A percentile compares a stretch with the other conserved stretches of the same genome.
phyloP scores from a whole-genome alignment of 2,329 filamentous ascomycete species.

The Zasmidium angulare region DNA sequence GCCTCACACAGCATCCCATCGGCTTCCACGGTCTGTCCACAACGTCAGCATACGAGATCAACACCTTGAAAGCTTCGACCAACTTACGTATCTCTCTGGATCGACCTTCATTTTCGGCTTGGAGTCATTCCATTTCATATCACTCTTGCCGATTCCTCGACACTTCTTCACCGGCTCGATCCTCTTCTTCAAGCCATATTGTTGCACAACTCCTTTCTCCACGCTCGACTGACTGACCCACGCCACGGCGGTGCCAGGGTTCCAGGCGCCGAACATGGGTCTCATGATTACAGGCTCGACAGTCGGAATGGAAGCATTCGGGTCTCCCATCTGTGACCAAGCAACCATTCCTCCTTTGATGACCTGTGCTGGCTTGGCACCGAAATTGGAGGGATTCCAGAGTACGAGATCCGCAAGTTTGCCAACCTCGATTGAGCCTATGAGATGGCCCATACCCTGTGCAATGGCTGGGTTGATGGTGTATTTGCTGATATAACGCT shows the following conservation, averaged over 20 bases:
- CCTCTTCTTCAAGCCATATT: slow-evolving; percentile 75
- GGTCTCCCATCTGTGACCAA: slow-evolving; percentile 71
- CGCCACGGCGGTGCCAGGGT: slow-evolving; percentile 63
- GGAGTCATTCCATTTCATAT: slow-evolving; percentile 86
- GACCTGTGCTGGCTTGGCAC: slow-evolving; percentile 77
- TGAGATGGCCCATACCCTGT: slow-evolving; percentile 83
- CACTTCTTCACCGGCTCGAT: slow-evolving; percentile 78
- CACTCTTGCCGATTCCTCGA: slow-evolving; percentile 71
- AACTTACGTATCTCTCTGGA: slow-evolving; percentile 74
- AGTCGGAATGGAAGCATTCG: slow-evolving; percentile 70
- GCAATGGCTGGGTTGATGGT: slow-evolving; percentile 91
- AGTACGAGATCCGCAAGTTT: slow-evolving; percentile 87
- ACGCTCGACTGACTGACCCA: slow-evolving; percentile 79
- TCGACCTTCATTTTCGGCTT: slow-evolving; percentile 90
- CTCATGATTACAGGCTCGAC: slow-evolving; percentile 81
- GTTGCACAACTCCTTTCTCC: slow-evolving; percentile 62
- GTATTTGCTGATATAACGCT: slow-evolving; percentile 92
- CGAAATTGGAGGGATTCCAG: slow-evolving; percentile 84
- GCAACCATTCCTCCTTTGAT: slow-evolving; percentile 87
- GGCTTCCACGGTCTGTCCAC: slow-evolving; percentile 66
- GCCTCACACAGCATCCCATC: slow-evolving; percentile 74
- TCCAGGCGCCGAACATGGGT: slow-evolving; percentile 78
- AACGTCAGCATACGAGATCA: slow-evolving; percentile 17
- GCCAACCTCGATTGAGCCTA: slow-evolving; percentile 84
- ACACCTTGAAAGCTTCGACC: neutral